Evolutionary conservation across 345 rosid species (phyloP).

Genomic region (Citrus reticulata): DNA sequence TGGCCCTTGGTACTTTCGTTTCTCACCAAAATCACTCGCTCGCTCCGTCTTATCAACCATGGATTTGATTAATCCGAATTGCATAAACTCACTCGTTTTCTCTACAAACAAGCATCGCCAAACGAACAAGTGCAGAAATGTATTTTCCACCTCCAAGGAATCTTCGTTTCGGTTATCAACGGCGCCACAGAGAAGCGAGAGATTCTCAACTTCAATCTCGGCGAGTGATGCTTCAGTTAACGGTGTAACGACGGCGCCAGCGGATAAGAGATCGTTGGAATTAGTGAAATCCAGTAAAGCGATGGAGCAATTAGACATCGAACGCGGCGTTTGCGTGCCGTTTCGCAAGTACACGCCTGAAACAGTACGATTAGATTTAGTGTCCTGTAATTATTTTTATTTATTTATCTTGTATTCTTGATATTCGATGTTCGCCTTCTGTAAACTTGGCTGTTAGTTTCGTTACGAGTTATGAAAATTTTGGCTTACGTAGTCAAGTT

Average conservation of each 20-base stretch:
- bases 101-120: neutral
- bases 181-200: neutral
- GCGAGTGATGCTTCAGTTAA: neutral
- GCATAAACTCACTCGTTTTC: neutral
- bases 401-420: neutral
- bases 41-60: neutral
- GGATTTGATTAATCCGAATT: slow-evolving; percentile 2
- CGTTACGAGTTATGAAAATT: neutral
- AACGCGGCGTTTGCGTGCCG: slow-evolving; percentile 95
- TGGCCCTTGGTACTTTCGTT: too few relatives aligned
- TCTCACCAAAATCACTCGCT: neutral
- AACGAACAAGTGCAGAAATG: neutral
- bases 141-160: neutral
- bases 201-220: neutral
- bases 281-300: slow-evolving; percentile 50
- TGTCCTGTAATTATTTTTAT: slow-evolving; percentile 8
- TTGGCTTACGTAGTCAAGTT: neutral
- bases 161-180: neutral
- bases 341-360: slow-evolving; percentile 97
- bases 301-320: slow-evolving; percentile 87
- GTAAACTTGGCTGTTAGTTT: neutral
- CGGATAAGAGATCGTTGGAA: neutral
- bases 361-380: slow-evolving; percentile 50
- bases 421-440: neutral
- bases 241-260: neutral